A percentile compares a stretch with the other conserved stretches of the same genome.
Evolutionary conservation across 495 filamentous ascomycete genomes (phyloP).

Genomic region (Rostrohypoxylon terebratum): DNA sequence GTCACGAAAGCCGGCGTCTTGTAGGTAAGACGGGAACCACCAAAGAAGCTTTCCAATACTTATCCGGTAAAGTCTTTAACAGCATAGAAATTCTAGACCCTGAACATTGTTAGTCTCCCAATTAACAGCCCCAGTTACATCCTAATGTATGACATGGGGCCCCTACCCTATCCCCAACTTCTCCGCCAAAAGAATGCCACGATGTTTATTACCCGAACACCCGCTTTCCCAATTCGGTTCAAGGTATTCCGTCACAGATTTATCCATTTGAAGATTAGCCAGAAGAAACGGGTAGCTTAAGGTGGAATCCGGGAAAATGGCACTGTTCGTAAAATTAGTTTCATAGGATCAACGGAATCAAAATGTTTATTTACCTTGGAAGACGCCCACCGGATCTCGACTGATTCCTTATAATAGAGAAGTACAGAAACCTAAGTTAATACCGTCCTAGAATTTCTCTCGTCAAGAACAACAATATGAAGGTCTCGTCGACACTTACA

Average conservation of each 20-base stretch:
- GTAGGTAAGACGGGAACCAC: constrained; percentile 2
- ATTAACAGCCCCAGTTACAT: constrained; percentile 17
- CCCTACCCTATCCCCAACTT: constrained; percentile 26
- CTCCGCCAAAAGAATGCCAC: constrained; percentile 29
- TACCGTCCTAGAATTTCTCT: not conserved
- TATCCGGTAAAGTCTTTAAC: constrained; percentile 19
- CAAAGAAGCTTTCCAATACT: constrained; percentile 18
- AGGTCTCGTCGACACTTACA: constrained; percentile 50
- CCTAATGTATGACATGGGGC: not conserved
- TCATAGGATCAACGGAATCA: constrained; percentile 1
- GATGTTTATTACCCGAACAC: constrained; percentile 34
- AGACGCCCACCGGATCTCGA: constrained; percentile 23
- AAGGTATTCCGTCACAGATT: constrained; percentile 20
- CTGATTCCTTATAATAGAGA: not conserved
- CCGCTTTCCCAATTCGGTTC: constrained; percentile 35
- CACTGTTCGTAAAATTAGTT: constrained; percentile 13
- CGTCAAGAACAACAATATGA: constrained; percentile 47
- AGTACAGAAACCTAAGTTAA: constrained; percentile 12
- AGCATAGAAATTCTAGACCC: constrained; percentile 16
- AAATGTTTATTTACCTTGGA: constrained; percentile 33
- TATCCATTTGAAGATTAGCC: constrained; percentile 34
- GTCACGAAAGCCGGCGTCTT: not conserved
- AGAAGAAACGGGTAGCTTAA: constrained; percentile 22
- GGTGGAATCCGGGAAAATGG: constrained; percentile 32
- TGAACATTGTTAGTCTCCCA: constrained; percentile 15